A percentile compares a stretch with the other conserved stretches of the same genome.
Conservation (phyloP, 2,329 filamentous ascomycete species). For the Colletotrichum abscissum region DNA sequence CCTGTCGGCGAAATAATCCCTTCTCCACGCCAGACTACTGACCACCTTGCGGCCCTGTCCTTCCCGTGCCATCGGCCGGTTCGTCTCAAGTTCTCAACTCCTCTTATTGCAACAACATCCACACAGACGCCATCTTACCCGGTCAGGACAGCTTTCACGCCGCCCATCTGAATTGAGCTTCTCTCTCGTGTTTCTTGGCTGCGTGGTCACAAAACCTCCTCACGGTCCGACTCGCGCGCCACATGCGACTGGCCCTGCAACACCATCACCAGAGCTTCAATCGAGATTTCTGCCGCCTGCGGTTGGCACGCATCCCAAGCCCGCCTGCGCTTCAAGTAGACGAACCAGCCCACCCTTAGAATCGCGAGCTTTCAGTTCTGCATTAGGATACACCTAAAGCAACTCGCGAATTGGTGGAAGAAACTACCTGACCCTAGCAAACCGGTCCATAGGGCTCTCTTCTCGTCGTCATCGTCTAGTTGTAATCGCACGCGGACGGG, state of each 20-base stretch:
- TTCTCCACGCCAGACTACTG: slow-evolving; percentile 7
- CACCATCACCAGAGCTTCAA: slow-evolving; percentile 29
- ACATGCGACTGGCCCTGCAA: slow-evolving; percentile 10
- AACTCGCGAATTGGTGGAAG: slow-evolving; percentile 33
- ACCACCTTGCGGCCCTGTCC: slow-evolving; percentile 25
- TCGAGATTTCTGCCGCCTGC: slow-evolving; percentile 27
- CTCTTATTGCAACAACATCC: slow-evolving; percentile 32
- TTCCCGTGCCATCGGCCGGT: slow-evolving; percentile 33
- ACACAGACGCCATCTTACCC: slow-evolving; percentile 13
- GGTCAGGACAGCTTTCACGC: neutral
- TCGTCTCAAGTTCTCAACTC: slow-evolving; percentile 30
- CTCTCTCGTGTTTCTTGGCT: neutral
- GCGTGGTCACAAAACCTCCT: slow-evolving; percentile 6
- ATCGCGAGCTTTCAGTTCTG: slow-evolving; percentile 19
- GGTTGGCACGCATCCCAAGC: slow-evolving; percentile 20
- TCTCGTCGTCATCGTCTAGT: slow-evolving; percentile 1
- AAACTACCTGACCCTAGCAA: slow-evolving; percentile 21
- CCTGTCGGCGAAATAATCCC: slow-evolving; percentile 28
- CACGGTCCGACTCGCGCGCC: slow-evolving; percentile 18
- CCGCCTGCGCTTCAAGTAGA: slow-evolving; percentile 28
- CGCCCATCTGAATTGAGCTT: neutral
- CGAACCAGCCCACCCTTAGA: slow-evolving; percentile 17
- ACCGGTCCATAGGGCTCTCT: slow-evolving; percentile 21
- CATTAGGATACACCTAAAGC: slow-evolving; percentile 13
- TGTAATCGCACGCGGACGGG: neutral